A percentile compares a stretch with the other conserved stretches of the same genome.
Evolutionary conservation across 441 rosid species (phyloP).

Genomic region (Geranium incanum): DNA sequence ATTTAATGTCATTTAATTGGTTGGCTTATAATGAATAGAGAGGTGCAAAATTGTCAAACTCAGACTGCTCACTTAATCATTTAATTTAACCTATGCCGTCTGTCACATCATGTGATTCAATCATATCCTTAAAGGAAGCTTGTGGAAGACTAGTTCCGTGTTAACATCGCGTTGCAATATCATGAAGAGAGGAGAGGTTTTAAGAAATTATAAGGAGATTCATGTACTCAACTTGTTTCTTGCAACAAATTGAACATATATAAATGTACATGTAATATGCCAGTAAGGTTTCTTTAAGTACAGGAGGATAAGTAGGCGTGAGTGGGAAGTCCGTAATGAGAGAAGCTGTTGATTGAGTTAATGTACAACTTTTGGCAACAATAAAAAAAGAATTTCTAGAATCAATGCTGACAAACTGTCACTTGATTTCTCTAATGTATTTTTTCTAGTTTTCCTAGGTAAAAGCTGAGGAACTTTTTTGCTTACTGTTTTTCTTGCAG

Average conservation of each 20-base stretch:
- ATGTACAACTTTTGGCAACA: conserved; percentile 2
- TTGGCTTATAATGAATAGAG: not conserved
- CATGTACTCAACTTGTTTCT: not conserved
- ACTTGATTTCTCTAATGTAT: not conserved
- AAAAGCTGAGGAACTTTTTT: not conserved
- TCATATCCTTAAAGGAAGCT: not conserved
- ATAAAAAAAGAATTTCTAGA: not conserved
- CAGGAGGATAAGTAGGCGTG: not conserved
- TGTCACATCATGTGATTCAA: not conserved
- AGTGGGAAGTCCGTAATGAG: not conserved
- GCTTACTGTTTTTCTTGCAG: conserved; percentile 21
- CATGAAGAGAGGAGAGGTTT: not conserved
- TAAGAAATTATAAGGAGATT: not conserved
- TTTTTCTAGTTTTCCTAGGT: not conserved
- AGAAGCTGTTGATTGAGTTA: not conserved
- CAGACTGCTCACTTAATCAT: not conserved
- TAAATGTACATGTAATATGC: not conserved
- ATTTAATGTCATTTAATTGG: not conserved
- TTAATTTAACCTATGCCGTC: not conserved
- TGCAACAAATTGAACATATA: not conserved
- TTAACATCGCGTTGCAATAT: not conserved
- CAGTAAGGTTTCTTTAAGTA: not conserved
- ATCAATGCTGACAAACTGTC: not conserved
- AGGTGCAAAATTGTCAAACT: not conserved
- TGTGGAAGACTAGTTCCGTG: not conserved